Evolutionary conservation across 441 rosid genomes (phyloP).

Genomic region (Bocquillonia castaneifolia): DNA sequence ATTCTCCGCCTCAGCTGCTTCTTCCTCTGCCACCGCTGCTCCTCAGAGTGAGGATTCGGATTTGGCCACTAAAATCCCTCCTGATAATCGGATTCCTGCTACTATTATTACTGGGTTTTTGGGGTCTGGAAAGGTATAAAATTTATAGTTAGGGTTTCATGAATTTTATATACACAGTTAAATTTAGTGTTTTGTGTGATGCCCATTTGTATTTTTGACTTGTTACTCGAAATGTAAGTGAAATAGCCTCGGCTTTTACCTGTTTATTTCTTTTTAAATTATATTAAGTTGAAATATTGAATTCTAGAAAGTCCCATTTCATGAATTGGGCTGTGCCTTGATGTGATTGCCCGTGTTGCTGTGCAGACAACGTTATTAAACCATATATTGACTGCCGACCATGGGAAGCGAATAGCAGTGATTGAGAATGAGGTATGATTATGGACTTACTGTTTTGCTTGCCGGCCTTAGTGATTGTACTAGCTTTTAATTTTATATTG

Average conservation of each 20-base stretch:
- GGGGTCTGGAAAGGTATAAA: conserved; percentile 85
- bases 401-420: conserved; percentile 92
- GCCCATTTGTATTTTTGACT: background rate
- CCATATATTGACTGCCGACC: conserved; percentile 85
- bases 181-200: background rate
- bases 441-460: background rate
- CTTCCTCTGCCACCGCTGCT: conserved; percentile 39
- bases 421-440: conserved; percentile 82
- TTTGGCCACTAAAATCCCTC: conserved; percentile 57
- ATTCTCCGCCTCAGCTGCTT: conserved; percentile 46
- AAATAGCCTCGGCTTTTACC: background rate
- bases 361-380: conserved; percentile 82
- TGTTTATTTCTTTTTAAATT: background rate
- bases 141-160: background rate
- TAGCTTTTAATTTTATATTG: background rate
- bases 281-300: too few species aligned
- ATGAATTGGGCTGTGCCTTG: background rate
- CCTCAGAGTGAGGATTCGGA: conserved; percentile 60
- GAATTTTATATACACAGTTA: background rate
- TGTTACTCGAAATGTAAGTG: background rate
- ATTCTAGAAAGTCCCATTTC: too few species aligned
- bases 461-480: background rate
- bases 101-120: conserved; percentile 88
- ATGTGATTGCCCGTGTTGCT: conserved; percentile 12
- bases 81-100: conserved; percentile 86